Base-by-base conservation (phyloP, 352 stramenopile genomes). In the Phytophthora nicotianae region DNA sequence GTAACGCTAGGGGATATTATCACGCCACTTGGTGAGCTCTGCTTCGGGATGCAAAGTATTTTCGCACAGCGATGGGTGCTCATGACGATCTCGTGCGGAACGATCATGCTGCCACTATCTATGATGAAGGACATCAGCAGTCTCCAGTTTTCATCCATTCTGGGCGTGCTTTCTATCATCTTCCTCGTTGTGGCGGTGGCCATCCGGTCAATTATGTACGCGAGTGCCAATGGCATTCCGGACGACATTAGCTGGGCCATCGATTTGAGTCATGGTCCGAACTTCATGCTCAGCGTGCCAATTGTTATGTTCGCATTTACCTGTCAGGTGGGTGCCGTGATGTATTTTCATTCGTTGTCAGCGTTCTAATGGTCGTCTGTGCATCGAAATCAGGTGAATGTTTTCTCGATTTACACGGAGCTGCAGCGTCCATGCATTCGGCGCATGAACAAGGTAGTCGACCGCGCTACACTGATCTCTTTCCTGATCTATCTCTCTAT, bases 261-360 rank as follows among this genome's bases (percentile, higher is more conserved):
- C 54, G 81, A 95, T 54, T 70, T 90, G 32, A 82, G 63, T 29
- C 51, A 80, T 11, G 83, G 83, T 16, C 74, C 83, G 17, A 66
- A 95, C 50, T 95, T 93, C 32, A 93, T 95, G 82, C 83, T 95
- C 5, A 90, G 83, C 42, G 86, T 95, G 26, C 86, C 86, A 16
- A 93, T 95, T 69, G 82, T 95, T 53, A 95, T 95, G 86, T 95
- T 95, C 58, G 86, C 86, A 17, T 95, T 95, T 67, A 95, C 86
- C n/a, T 92, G 83, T 52, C 86, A 95, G 74, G 81, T 88, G 73
- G 3, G 49, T 19, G 6, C 20, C 11, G 19, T n/a, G 3, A n/a
- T 43, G 24, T 47, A 17, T n/a, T 14, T 33, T 37, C 17, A 3
- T 32, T 50, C 29, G 17, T 26, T 45, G 16, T 24, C 50, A 38